phyloP scores from a whole-genome alignment of 768 basidiomycete genomes.

The Boletales sp. region DNA sequence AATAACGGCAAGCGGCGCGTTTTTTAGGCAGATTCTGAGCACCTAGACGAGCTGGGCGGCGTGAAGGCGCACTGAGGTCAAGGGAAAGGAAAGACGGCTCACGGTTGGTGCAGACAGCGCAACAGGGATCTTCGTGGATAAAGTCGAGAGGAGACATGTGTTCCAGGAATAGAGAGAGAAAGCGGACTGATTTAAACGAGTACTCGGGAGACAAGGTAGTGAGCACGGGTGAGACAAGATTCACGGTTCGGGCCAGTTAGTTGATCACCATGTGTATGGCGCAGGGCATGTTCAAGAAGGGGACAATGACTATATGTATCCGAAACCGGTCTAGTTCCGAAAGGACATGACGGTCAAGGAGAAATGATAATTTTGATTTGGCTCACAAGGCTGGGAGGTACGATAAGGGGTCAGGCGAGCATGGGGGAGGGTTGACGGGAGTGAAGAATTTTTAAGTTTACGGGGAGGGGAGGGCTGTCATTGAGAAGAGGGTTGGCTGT shows the following conservation, averaged over 20 bases:
- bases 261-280: constrained; percentile 18
- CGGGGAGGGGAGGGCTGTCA: neutral
- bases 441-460: constrained; percentile 2
- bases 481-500: neutral
- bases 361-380: constrained; percentile 17
- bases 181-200: constrained; percentile 12
- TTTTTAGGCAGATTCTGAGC: constrained; percentile 1
- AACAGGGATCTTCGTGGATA: constrained; percentile 13
- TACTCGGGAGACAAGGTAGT: constrained; percentile 34
- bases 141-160: constrained; percentile 8
- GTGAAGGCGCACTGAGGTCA: constrained; percentile 1
- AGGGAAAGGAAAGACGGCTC: constrained; percentile 1
- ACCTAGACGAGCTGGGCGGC: neutral
- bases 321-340: constrained; percentile 37
- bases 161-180: constrained; percentile 2
- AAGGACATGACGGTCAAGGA: constrained; percentile 9
- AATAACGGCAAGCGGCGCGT: constrained; percentile 22
- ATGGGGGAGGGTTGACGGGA: neutral
- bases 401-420: too few relatives aligned
- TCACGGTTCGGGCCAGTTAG: constrained; percentile 4
- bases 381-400: constrained; percentile 8
- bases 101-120: constrained; percentile 10
- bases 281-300: constrained; percentile 13
- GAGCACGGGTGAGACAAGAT: constrained; percentile 21
- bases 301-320: constrained; percentile 31